Base-by-base conservation (phyloP, 1,284 basidiomycete genomes). In the Dichomitus squalens region DNA sequence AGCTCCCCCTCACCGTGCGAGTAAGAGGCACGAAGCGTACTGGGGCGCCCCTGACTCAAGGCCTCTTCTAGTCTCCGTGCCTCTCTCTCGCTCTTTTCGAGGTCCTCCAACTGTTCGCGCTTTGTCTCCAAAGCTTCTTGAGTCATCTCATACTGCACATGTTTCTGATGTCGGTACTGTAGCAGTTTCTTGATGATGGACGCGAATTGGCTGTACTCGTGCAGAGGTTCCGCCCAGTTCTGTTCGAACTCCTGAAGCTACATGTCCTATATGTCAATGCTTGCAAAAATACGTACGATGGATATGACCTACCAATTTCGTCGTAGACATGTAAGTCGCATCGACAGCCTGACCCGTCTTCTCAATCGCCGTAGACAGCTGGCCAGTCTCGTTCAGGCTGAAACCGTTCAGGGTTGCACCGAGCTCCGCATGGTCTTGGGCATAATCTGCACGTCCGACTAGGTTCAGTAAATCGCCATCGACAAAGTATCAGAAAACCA, bases 101-200 rank as follows among this genome's bases (percentile, higher is more conserved):
- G 80, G 50, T 97, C 92, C 55, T 92, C 94, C 46, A 99, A 79
- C 65, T 89, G 84, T 68, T 93, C 92, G 55, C 89, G 88, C 75
- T 96, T 98, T 12, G 80, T 81, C 63, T 96, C 95, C 20, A 99
- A 79, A 29, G 84, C 83, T 69, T 98, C 96, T 71, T 96, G 92
- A 0, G 96, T 96, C 81, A 97, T 90, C 76, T 99, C 97, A 68
- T 92, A 96, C 72, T 99, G 97, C 9, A 96, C 92, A 66, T 99
- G 96, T 76, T 99, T 99, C 75, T 96, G 93, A 73, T 99, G 97
- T 31, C 97, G 88, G 76, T 97, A 99, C 1, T 87, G 87, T 49
- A 99, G 85, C 21, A 98, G 79, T 68, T 92, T 92, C 78, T 94
- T 96, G 76, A 99, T 97, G 66, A 98, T 95, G 11, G 84, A 79